Evolutionary conservation across 495 filamentous ascomycete species (phyloP).

Genomic region (Terfezia boudieri): DNA sequence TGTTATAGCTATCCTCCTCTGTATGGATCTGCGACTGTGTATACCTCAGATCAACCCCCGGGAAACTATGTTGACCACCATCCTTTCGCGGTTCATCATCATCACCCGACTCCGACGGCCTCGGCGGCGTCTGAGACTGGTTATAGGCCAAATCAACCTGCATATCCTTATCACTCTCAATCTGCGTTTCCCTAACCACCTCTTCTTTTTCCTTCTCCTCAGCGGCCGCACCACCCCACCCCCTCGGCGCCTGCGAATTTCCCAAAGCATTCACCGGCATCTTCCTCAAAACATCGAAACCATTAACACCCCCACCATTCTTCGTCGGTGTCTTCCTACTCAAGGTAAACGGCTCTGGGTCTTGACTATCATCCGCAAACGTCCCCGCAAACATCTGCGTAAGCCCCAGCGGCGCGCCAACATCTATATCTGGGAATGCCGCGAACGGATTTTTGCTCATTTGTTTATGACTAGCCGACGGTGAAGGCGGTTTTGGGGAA

Average conservation of each 20-base stretch:
- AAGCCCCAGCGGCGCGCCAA: conserved; percentile 33
- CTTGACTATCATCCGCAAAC: conserved; percentile 34
- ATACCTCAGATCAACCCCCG: not conserved
- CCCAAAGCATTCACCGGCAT: conserved; percentile 3
- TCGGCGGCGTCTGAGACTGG: conserved; percentile 8
- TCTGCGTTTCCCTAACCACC: not conserved
- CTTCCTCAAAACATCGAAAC: conserved; percentile 11
- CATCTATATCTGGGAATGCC: not conserved
- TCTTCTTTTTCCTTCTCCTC: conserved; percentile 5
- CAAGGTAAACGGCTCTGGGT: not conserved
- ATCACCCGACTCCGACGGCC: not conserved
- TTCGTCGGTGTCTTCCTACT: not conserved
- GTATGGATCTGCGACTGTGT: not conserved
- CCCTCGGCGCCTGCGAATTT: not conserved
- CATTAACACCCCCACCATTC: conserved; percentile 1
- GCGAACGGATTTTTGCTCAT: not conserved
- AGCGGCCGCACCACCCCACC: not conserved
- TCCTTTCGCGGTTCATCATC: not conserved
- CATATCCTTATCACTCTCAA: not conserved
- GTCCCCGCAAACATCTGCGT: conserved; percentile 90
- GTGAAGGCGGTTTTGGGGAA: not conserved
- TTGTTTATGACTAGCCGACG: not conserved
- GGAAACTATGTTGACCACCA: not conserved
- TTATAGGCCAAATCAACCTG: conserved; percentile 1
- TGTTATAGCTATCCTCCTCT: not conserved